Percentiles rank a stretch among this genome's conserved stretches.
These are phyloP conservation scores for Zymoseptoria pseudotritici DNA, from an alignment of 2,329 filamentous ascomycete genomes.

Conservation along the genomic window DNA sequence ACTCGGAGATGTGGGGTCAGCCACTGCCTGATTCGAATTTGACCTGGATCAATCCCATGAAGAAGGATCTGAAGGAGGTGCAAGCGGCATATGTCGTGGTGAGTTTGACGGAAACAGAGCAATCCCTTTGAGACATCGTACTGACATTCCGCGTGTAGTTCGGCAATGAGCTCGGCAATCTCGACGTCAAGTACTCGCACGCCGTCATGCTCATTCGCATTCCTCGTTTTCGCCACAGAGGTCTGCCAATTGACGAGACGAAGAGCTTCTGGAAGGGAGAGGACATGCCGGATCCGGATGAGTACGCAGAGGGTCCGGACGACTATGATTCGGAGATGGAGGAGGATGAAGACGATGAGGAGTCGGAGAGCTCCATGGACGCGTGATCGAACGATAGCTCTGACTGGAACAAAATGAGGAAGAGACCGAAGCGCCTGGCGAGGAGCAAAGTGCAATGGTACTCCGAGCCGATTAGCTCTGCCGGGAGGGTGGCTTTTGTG, in stretches of 20 bases:
- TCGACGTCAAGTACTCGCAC: slow-evolving; percentile 1
- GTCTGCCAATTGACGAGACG: not conserved
- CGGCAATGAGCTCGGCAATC: slow-evolving; percentile 2
- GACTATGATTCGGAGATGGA: not conserved
- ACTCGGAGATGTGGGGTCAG: not conserved
- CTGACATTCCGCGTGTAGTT: not conserved
- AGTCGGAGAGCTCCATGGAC: not conserved
- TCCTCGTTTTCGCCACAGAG: not conserved
- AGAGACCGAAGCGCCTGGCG: too few species aligned
- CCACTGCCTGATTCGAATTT: not conserved
- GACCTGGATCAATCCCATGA: not conserved
- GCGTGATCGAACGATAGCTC: too few species aligned
- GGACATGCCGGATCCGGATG: not conserved
- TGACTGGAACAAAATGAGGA: too few species aligned
- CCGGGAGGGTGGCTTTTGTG: too few species aligned
- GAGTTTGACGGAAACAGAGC: not conserved
- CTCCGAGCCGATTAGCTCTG: too few species aligned
- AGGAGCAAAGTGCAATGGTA: too few species aligned
- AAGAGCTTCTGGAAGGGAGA: not conserved
- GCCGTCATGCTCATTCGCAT: slow-evolving; percentile 5
- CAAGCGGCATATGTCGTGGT: slow-evolving; percentile 2
- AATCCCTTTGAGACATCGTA: not conserved
- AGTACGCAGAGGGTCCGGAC: not conserved
- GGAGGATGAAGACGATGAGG: not conserved
- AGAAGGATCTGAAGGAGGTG: not conserved